Evolutionary conservation across 768 basidiomycete species (phyloP), one percentile per base, ranked within the genome.

Genomic region (Tylopilus sp.): DNA sequence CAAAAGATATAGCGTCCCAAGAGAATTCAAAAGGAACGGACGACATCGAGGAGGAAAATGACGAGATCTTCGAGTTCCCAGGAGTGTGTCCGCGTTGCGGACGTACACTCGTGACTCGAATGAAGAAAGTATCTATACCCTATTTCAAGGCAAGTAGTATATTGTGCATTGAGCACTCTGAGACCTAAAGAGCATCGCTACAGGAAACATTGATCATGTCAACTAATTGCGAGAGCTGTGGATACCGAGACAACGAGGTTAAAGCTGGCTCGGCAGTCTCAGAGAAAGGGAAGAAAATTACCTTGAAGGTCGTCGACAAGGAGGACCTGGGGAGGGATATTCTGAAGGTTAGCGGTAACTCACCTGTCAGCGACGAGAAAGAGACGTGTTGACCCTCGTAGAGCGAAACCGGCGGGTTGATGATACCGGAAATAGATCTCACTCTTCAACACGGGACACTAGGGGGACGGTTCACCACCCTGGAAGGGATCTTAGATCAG

Each of bases 181-280:
- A 28, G 10, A 38, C 18, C 22, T 8, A 7, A 51, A 30, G 7
- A 56, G 25, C 21, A 38, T 20, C 17, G 8, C 39, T 28, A 13
- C 40, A 97, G 95, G 94, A 99, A 60, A 86, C 93, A 50, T 72
- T 98, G 48, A 95, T 98, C 71, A 98, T 98, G 94, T 95, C 95
- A 21, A 95, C 95, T 6, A 98, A 97, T 67, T 98, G 97, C 67
- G 91, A 94, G 51, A 70, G 73, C 46, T 99, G 97, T 69, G 97
- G 97, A 1, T 99, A 98, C 70, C 79, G 91, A 51, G 97, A 99
- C 70, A 98, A 95, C 62, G 97, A 99, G 72, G 88, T 99, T 63
- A 99, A 99, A 69, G 90, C 92, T 6, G 92, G 95, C 20, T 73
- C 85, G 2, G 94, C 95, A 1, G 91, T 98, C 51, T 91, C 95